Percentiles rank a stretch among this genome's conserved stretches.
Evolutionary conservation across 169 alveolate genomes (phyloP).

Genomic region (Eimeria acervulina): DNA sequence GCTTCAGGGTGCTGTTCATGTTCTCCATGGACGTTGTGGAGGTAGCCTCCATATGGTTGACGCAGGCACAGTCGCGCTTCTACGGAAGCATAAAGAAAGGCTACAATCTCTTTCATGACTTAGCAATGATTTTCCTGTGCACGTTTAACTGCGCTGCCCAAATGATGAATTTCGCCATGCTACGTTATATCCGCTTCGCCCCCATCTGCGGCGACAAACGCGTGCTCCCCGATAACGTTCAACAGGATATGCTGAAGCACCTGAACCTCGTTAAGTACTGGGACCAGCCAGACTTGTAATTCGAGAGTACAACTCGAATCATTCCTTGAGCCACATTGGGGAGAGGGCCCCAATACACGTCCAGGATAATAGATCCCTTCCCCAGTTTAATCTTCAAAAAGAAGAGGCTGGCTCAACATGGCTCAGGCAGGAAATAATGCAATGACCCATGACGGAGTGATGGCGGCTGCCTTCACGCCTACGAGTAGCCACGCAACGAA

Average conservation of each 20-base stretch:
- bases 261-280: slow-evolving; percentile 73
- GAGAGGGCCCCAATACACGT: neutral
- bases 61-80: slow-evolving; percentile 79
- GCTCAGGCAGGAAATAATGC: neutral
- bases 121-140: slow-evolving; percentile 70
- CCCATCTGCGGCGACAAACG: slow-evolving; percentile 78
- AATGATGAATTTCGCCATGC: slow-evolving; percentile 75
- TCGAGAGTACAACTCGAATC: neutral
- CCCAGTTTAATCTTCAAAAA: neutral
- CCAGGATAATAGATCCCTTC: neutral
- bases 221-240: slow-evolving; percentile 72
- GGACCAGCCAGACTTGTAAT: slow-evolving; percentile 60
- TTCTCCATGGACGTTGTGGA: slow-evolving; percentile 75
- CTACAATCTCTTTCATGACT: slow-evolving; percentile 73
- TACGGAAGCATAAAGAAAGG: slow-evolving; percentile 75
- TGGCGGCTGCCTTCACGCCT: neutral
- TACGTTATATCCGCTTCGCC: slow-evolving; percentile 80
- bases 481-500: neutral
- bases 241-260: slow-evolving; percentile 76
- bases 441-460: neutral
- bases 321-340: neutral
- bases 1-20: slow-evolving; percentile 76
- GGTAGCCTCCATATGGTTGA: slow-evolving; percentile 36
- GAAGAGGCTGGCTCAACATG: neutral
- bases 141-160: slow-evolving; percentile 74